Conservation (phyloP, 2,329 filamentous ascomycete species). For the Botrytis medusae region DNA sequence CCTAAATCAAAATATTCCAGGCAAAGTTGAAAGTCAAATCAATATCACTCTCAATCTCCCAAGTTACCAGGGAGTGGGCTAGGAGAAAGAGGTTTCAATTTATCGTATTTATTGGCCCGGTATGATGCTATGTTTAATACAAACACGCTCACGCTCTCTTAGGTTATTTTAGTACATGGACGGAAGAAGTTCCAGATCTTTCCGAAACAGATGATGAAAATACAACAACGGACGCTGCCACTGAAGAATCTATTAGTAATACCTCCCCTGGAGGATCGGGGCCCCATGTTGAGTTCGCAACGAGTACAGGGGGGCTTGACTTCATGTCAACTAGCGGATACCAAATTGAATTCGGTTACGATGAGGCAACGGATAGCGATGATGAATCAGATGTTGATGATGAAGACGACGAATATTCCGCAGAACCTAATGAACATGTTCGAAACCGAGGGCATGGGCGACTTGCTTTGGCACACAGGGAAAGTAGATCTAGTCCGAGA, state of each 20-base stretch:
- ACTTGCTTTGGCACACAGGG: constrained; percentile 31
- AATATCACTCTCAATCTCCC: not conserved
- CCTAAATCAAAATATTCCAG: not conserved
- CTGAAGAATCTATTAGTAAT: constrained; percentile 33
- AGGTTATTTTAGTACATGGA: constrained; percentile 93
- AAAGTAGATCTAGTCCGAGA: constrained; percentile 36
- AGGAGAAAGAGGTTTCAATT: not conserved
- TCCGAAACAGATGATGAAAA: constrained; percentile 56
- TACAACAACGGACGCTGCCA: constrained; percentile 49
- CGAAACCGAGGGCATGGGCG: constrained; percentile 24
- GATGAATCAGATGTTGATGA: constrained; percentile 38
- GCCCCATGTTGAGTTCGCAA: constrained; percentile 36
- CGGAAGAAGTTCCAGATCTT: constrained; percentile 66
- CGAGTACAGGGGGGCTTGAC: constrained; percentile 78
- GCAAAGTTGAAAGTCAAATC: not conserved
- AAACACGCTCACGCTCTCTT: constrained; percentile 46
- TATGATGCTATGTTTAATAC: not conserved
- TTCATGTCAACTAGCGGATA: constrained; percentile 88
- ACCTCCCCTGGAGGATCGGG: constrained; percentile 34
- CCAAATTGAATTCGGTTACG: constrained; percentile 73
- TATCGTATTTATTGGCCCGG: too few species aligned
- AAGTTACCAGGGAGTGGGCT: not conserved
- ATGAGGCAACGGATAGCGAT: constrained; percentile 45
- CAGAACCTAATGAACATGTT: constrained; percentile 43
- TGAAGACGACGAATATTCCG: constrained; percentile 45